These are phyloP conservation scores for Pisolithus tinctorius DNA, from an alignment of 768 basidiomycete genomes.

Conservation along the genomic window DNA sequence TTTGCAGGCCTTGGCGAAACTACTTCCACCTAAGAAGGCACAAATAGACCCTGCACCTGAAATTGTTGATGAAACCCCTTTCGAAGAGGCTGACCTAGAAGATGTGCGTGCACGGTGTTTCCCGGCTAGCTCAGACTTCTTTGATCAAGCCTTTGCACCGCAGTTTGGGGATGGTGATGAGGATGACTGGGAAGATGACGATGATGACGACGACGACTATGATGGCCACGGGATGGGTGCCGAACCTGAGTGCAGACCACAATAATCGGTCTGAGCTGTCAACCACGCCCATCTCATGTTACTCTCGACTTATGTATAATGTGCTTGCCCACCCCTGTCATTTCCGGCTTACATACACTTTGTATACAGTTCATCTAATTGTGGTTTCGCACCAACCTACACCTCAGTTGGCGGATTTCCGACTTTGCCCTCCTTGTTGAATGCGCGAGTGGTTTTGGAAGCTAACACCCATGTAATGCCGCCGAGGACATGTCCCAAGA, in stretches of 20 bases:
- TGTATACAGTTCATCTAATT: conserved; percentile 25
- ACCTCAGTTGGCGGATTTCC: conserved; percentile 34
- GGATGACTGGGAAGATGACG: conserved; percentile 65
- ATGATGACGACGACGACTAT: conserved; percentile 57
- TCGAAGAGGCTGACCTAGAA: conserved; percentile 71
- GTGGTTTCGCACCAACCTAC: conserved; percentile 2
- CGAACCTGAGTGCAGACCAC: conserved; percentile 57
- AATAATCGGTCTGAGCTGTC: conserved; percentile 30
- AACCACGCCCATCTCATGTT: neutral
- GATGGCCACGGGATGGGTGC: conserved; percentile 32
- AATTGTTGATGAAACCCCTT: conserved; percentile 62
- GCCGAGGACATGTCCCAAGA: conserved; percentile 65
- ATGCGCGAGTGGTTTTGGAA: conserved; percentile 64
- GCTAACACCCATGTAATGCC: conserved; percentile 71
- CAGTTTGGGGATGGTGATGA: conserved; percentile 66
- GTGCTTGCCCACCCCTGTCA: conserved; percentile 8
- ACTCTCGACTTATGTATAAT: conserved; percentile 6
- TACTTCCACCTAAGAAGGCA: conserved; percentile 72
- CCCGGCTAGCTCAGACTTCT: conserved; percentile 68
- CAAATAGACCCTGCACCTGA: conserved; percentile 69
- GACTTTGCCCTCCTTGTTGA: conserved; percentile 52
- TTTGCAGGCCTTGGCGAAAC: conserved; percentile 49
- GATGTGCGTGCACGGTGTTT: conserved; percentile 81
- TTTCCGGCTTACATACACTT: conserved; percentile 21
- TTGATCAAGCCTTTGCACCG: conserved; percentile 61